Conservation (phyloP, 176 grass and related monocot genomes). For the Eragrostis curvula region DNA sequence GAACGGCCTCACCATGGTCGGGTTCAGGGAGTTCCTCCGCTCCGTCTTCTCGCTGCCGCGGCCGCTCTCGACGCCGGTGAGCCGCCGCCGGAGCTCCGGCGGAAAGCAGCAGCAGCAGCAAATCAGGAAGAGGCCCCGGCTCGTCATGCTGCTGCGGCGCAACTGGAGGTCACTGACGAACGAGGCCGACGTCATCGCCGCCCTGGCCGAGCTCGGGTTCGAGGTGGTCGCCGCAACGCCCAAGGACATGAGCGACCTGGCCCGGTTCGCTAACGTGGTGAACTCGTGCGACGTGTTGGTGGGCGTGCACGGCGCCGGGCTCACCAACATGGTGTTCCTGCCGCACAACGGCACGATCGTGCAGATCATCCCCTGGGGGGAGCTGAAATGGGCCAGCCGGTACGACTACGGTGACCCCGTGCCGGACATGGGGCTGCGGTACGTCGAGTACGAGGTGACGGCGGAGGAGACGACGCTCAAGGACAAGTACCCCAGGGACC, state of each 20-base stretch:
- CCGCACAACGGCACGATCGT: slow-evolving; percentile 57
- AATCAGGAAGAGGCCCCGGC: slow-evolving; percentile 53
- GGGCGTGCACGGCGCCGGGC: slow-evolving; percentile 87
- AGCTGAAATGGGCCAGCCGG: slow-evolving; percentile 42
- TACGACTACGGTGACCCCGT: slow-evolving; percentile 51
- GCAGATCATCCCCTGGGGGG: slow-evolving; percentile 83
- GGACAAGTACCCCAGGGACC: slow-evolving; percentile 58
- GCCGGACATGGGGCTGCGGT: slow-evolving; percentile 61
- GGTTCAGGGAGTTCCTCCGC: slow-evolving; percentile 66
- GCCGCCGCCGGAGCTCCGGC: not conserved
- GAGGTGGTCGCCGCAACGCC: slow-evolving; percentile 57
- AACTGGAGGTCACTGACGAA: slow-evolving; percentile 53
- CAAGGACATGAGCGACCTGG: slow-evolving; percentile 30
- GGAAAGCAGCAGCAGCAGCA: too few relatives aligned
- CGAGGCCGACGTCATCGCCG: slow-evolving; percentile 32
- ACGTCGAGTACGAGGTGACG: slow-evolving; percentile 70
- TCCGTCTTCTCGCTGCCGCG: slow-evolving; percentile 44
- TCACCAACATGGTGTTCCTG: slow-evolving; percentile 97
- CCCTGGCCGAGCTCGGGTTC: slow-evolving; percentile 37
- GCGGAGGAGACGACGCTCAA: slow-evolving; percentile 72
- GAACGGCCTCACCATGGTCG: slow-evolving; percentile 45
- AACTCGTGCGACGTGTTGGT: slow-evolving; percentile 95
- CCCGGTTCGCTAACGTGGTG: slow-evolving; percentile 33
- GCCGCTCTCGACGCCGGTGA: not conserved
- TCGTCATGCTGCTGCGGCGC: slow-evolving; percentile 55